Evolutionary conservation across 2,329 filamentous ascomycete genomes (phyloP).

Genomic region (Leptographium procerum): DNA sequence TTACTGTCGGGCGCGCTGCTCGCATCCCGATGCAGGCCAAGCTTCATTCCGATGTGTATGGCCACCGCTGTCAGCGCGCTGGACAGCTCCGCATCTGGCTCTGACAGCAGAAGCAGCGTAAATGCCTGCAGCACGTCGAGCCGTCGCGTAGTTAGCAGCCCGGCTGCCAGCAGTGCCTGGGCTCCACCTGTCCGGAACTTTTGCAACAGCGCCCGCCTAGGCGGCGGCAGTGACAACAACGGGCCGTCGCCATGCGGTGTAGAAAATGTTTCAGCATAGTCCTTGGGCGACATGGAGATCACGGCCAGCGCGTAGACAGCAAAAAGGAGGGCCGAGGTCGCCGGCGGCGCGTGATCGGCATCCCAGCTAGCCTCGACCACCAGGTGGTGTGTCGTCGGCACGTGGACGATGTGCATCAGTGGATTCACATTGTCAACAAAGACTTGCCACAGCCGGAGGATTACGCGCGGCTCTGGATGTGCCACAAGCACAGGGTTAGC

Average conservation of each 20-base stretch:
- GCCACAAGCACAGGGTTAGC: background rate
- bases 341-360: slow-evolving; percentile 5
- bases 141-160: slow-evolving; percentile 17
- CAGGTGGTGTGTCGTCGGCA: slow-evolving; percentile 20
- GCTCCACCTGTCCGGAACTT: slow-evolving; percentile 16
- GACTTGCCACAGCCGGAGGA: slow-evolving; percentile 21
- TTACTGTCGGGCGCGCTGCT: slow-evolving; percentile 1
- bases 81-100: slow-evolving; percentile 19
- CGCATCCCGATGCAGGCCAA: slow-evolving; percentile 28
- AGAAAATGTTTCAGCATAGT: slow-evolving; percentile 2
- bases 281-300: slow-evolving; percentile 10
- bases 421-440: slow-evolving; percentile 23
- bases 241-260: no score
- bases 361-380: slow-evolving; percentile 21
- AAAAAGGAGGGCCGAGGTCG: slow-evolving; percentile 17
- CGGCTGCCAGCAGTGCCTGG: slow-evolving; percentile 15
- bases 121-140: slow-evolving; percentile 21
- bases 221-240: background rate
- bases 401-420: slow-evolving; percentile 20
- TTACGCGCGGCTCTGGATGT: slow-evolving; percentile 20
- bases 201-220: slow-evolving; percentile 7
- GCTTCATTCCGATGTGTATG: slow-evolving; percentile 16
- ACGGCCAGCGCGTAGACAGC: slow-evolving; percentile 18
- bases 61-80: slow-evolving; percentile 15
- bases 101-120: slow-evolving; percentile 18